phyloP scores from a whole-genome alignment of 352 stramenopile genomes.

The Phytophthora hybrid region DNA sequence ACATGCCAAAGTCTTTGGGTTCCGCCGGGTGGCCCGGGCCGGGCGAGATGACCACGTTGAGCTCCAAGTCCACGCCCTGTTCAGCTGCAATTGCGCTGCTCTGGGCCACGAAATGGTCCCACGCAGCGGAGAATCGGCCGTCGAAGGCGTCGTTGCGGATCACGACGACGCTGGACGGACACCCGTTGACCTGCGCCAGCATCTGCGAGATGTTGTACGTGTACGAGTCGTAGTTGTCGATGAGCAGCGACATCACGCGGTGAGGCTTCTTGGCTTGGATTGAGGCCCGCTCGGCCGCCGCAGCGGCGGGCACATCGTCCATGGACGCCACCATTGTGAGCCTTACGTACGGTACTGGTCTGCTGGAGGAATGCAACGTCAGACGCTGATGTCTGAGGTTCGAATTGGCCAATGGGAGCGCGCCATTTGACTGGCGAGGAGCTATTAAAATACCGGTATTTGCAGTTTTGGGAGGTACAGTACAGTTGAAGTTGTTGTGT shows the following conservation, averaged over 20 bases:
- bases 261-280: conserved; percentile 25
- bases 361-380: conserved; percentile 12
- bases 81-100: conserved; percentile 28
- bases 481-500: not conserved
- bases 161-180: conserved; percentile 73
- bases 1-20: conserved; percentile 89
- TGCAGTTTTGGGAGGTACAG: conserved; percentile 12
- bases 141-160: conserved; percentile 93
- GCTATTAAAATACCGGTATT: conserved; percentile 7
- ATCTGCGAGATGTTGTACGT: conserved; percentile 98
- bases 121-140: conserved; percentile 71
- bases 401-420: conserved; percentile 24
- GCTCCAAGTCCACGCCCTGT: conserved; percentile 38
- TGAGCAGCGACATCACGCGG: conserved; percentile 84
- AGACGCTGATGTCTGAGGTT: not conserved
- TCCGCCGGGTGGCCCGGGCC: conserved; percentile 91
- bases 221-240: conserved; percentile 99
- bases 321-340: conserved; percentile 47
- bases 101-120: conserved; percentile 58
- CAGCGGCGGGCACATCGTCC: conserved; percentile 20
- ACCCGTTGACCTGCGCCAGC: conserved; percentile 92
- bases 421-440: conserved; percentile 42
- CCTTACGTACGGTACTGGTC: conserved; percentile 2
- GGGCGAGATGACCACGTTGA: conserved; percentile 92
- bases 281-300: conserved; percentile 1